Conservation (phyloP, 306 rosid species). For the Cicer bijugum region DNA sequence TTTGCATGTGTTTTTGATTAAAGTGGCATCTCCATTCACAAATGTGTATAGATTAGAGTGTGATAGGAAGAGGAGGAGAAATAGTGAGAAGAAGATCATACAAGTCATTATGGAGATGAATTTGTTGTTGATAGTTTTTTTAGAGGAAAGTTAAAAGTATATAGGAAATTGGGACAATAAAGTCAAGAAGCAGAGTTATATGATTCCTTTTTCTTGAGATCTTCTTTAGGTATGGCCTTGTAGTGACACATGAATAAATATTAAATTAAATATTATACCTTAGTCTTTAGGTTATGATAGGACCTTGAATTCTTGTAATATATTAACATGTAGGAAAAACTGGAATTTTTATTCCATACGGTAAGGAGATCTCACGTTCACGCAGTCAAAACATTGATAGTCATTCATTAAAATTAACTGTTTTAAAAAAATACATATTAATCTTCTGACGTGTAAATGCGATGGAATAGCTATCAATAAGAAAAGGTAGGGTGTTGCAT, state of each 20-base stretch:
- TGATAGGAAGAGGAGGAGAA: constrained; percentile 48
- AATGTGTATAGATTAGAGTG: constrained; percentile 11
- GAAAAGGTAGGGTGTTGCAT: constrained; percentile 16
- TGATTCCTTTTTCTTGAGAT: constrained; percentile 31
- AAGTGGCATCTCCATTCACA: constrained; percentile 56
- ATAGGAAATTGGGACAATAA: constrained; percentile 35
- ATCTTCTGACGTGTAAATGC: too few relatives aligned
- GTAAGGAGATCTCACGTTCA: too few relatives aligned
- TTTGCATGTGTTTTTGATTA: constrained; percentile 76
- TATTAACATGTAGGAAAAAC: constrained; percentile 3
- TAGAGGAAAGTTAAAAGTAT: constrained; percentile 18
- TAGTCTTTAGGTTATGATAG: background rate
- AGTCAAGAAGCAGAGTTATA: constrained; percentile 40
- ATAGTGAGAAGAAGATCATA: constrained; percentile 36
- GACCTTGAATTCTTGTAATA: constrained; percentile 10
- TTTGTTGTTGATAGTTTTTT: background rate
- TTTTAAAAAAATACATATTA: too few relatives aligned
- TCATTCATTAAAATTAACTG: too few relatives aligned
- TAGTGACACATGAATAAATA: constrained; percentile 19
- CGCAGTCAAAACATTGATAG: too few relatives aligned
- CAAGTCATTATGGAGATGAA: constrained; percentile 47
- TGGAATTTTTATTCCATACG: too few relatives aligned
- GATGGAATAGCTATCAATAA: too few relatives aligned
- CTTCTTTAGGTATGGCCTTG: constrained; percentile 38
- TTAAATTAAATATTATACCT: constrained; percentile 6